phyloP scores from a whole-genome alignment of 306 rosid genomes.

The Arachis hypogaea region DNA sequence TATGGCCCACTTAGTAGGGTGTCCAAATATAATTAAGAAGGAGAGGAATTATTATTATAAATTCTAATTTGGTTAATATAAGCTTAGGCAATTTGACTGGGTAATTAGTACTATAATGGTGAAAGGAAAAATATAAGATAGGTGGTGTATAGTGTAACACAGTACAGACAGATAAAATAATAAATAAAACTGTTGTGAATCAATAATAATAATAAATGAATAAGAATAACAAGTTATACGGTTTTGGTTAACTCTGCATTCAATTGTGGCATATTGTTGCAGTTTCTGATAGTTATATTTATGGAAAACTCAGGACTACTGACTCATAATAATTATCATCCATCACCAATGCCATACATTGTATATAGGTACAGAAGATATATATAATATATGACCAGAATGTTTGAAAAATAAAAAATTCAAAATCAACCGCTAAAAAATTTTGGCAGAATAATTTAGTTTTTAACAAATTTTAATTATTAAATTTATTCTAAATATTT shows the following conservation, averaged over 20 bases:
- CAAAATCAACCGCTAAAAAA: no score
- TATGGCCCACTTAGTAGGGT: slow-evolving; percentile 21
- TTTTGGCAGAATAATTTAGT: no score
- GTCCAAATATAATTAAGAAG: slow-evolving; percentile 17
- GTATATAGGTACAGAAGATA: no score
- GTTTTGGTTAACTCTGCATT: slow-evolving; percentile 42
- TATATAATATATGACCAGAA: no score
- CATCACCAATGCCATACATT: no score
- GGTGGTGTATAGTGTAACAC: background rate
- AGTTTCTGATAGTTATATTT: slow-evolving; percentile 51
- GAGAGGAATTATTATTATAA: background rate
- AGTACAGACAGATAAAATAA: slow-evolving; percentile 28
- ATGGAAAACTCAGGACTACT: slow-evolving; percentile 50
- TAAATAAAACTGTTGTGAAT: slow-evolving; percentile 42
- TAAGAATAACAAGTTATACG: slow-evolving; percentile 39
- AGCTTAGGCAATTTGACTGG: slow-evolving; percentile 10
- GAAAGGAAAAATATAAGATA: background rate
- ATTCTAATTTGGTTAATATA: slow-evolving; percentile 19
- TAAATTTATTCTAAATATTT: no score
- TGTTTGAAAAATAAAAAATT: no score
- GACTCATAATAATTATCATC: slow-evolving; percentile 22
- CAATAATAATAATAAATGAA: slow-evolving; percentile 51
- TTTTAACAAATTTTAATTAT: no score
- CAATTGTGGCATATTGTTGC: slow-evolving; percentile 47
- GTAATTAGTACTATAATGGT: no score